phyloP scores from a whole-genome alignment of 192 early-diverging fungal genomes.

The Coemansia sp. region DNA sequence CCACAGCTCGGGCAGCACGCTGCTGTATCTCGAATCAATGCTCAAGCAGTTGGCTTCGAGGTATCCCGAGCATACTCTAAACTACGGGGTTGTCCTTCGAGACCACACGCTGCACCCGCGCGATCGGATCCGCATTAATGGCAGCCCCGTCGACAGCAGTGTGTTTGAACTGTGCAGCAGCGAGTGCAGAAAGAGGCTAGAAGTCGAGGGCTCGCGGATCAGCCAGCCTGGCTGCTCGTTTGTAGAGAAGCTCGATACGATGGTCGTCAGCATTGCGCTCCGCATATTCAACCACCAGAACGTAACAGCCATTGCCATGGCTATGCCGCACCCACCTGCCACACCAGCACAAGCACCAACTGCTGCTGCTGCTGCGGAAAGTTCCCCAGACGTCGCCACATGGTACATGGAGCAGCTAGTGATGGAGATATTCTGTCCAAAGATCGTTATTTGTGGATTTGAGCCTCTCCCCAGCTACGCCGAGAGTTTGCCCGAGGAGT shows the following conservation, averaged over 20 bases:
- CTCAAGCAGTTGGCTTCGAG: slow-evolving; percentile 30
- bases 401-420: slow-evolving; percentile 35
- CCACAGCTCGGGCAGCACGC: slow-evolving; percentile 21
- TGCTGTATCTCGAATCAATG: slow-evolving; percentile 51
- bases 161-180: slow-evolving; percentile 27
- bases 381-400: neutral
- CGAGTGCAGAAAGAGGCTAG: slow-evolving; percentile 17
- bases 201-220: slow-evolving; percentile 14
- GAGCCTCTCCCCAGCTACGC: slow-evolving; percentile 40
- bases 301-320: slow-evolving; percentile 30
- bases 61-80: slow-evolving; percentile 19
- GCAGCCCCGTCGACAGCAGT: slow-evolving; percentile 22
- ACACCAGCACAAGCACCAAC: neutral
- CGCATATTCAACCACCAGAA: slow-evolving; percentile 32
- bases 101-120: slow-evolving; percentile 27
- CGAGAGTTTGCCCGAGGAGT: slow-evolving; percentile 32
- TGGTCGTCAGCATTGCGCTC: slow-evolving; percentile 39
- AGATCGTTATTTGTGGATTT: slow-evolving; percentile 38
- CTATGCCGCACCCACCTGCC: slow-evolving; percentile 10
- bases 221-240: neutral
- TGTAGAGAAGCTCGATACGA: slow-evolving; percentile 16
- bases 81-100: slow-evolving; percentile 37
- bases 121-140: slow-evolving; percentile 36
- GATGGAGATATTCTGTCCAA: slow-evolving; percentile 28
- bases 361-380: neutral